Conservation (phyloP, 1,284 basidiomycete genomes). For the Apiotrichum siamense region DNA sequence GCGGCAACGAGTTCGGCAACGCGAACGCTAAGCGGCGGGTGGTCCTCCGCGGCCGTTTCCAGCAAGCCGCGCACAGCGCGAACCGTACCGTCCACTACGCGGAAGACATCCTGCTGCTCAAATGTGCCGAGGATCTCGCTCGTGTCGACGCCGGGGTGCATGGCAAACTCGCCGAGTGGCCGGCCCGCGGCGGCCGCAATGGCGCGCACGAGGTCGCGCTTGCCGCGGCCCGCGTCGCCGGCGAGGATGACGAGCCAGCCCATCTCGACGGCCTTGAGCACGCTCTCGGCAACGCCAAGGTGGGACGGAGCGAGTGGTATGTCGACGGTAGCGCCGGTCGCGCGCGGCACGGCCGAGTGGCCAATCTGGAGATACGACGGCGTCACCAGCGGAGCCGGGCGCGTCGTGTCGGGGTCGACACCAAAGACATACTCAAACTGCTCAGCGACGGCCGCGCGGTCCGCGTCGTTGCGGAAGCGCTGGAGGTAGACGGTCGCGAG, state of each 20-base stretch:
- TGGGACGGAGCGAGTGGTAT: conserved; percentile 60
- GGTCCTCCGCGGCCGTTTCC: conserved; percentile 18
- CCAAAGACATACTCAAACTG: conserved; percentile 64
- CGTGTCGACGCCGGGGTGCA: conserved; percentile 87
- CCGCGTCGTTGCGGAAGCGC: conserved; percentile 70
- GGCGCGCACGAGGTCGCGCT: conserved; percentile 67
- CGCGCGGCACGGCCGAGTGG: conserved; percentile 55
- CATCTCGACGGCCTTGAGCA: conserved; percentile 67
- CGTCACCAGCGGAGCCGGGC: conserved; percentile 56
- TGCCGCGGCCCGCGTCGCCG: conserved; percentile 69
- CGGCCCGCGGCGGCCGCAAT: conserved; percentile 69
- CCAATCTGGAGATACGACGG: conserved; percentile 63
- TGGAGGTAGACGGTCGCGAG: conserved; percentile 72
- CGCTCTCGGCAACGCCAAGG: conserved; percentile 64
- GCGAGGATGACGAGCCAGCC: conserved; percentile 86
- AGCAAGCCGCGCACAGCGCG: conserved; percentile 12
- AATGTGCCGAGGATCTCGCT: conserved; percentile 93
- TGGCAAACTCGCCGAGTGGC: conserved; percentile 63
- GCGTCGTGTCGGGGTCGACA: conserved; percentile 35
- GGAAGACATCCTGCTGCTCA: conserved; percentile 69
- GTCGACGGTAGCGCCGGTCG: conserved; percentile 44
- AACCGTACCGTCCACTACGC: conserved; percentile 17
- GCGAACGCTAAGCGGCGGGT: conserved; percentile 14
- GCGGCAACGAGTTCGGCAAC: conserved; percentile 14
- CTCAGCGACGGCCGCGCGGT: conserved; percentile 57